Evolutionary conservation across 257 asterid genomes (phyloP), one percentile per base, ranked within the genome.

Genomic region (Eustoma russellianum): DNA sequence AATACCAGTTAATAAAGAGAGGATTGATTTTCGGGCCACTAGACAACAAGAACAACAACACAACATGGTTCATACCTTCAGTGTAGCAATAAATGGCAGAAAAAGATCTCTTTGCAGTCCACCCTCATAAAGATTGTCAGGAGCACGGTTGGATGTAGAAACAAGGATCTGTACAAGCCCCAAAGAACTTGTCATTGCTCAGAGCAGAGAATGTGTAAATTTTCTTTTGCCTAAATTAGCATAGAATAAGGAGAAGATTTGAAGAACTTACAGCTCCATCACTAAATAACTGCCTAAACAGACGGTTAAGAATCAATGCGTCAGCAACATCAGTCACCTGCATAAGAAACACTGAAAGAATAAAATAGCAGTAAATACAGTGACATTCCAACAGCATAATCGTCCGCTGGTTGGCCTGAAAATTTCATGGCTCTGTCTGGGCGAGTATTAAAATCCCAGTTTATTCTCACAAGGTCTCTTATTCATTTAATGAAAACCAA

Each of bases 281-380:
- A 50, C 68, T 71, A 64, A 87, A 91, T 53, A 91, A 72, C 52
- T 91, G 96, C 55, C 76, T 41, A 60, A 87, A 91, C 41, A 91
- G 67, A 41, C 96, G 96, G 65, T 87, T 83, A 54, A 91, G 78
- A 52, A 87, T 87, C 57, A 91, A 66, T 46, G 96, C 98, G 62
- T 81, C 93, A 48, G 96, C 96, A 73, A 91, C 93, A 61, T 91
- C 98, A 35, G 76, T 82, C 66, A 91, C 96, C 98, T 91, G 62
- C 41, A 51, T 40, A 58, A 51, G 59, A 38, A 41, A 41, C 14
- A 10, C 34, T 17, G 46, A 35, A 50, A 53, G 48, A 44, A 46
- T 51, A 30, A 52, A 33, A 46, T 28, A 59, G 16, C 33, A 48
- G 49, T 9, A 44, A 30, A 38, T 38, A 38, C 9, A 11, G 3